Evolutionary conservation across 1,139 yeast genomes (phyloP).

Genomic region (Lipomyces yarrowii): DNA sequence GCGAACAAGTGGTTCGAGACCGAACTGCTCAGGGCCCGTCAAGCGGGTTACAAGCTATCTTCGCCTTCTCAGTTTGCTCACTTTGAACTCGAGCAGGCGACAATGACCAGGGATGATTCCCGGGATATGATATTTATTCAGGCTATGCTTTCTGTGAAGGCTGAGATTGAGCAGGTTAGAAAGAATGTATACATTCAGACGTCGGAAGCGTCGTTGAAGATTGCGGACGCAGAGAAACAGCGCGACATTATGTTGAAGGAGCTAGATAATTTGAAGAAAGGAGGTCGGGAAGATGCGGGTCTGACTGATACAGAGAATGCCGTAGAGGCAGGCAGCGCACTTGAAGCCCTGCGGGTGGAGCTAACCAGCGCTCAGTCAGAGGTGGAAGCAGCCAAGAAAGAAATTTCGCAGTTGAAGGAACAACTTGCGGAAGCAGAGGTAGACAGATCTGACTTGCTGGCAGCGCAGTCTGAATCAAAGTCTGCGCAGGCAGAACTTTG

Average conservation of each 20-base stretch:
- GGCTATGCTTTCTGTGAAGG: slow-evolving; percentile 37
- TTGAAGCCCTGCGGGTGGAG: background rate
- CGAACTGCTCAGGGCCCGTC: slow-evolving; percentile 34
- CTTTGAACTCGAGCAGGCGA: slow-evolving; percentile 10
- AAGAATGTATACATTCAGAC: slow-evolving; percentile 41
- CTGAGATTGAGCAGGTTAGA: slow-evolving; percentile 42
- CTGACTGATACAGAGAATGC: background rate
- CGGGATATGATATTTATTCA: slow-evolving; percentile 18
- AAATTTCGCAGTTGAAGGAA: background rate
- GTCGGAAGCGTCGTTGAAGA: slow-evolving; percentile 41
- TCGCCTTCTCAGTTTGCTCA: slow-evolving; percentile 14
- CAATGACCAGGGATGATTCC: slow-evolving; percentile 4
- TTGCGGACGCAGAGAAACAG: slow-evolving; percentile 34
- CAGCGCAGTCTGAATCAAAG: background rate
- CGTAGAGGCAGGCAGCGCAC: slow-evolving; percentile 6
- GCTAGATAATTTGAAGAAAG: slow-evolving; percentile 11
- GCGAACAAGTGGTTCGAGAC: slow-evolving; percentile 34
- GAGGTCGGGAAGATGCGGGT: background rate
- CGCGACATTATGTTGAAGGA: slow-evolving; percentile 34
- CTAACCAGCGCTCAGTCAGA: background rate
- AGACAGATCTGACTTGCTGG: background rate
- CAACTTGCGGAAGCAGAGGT: background rate
- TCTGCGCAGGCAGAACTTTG: background rate
- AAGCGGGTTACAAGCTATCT: slow-evolving; percentile 31
- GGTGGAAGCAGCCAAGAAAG: slow-evolving; percentile 9